Percentiles rank a stretch among this genome's conserved stretches.
These are phyloP conservation scores for Solanum etuberosum DNA, from an alignment of 257 asterid species.

Conservation along the genomic window DNA sequence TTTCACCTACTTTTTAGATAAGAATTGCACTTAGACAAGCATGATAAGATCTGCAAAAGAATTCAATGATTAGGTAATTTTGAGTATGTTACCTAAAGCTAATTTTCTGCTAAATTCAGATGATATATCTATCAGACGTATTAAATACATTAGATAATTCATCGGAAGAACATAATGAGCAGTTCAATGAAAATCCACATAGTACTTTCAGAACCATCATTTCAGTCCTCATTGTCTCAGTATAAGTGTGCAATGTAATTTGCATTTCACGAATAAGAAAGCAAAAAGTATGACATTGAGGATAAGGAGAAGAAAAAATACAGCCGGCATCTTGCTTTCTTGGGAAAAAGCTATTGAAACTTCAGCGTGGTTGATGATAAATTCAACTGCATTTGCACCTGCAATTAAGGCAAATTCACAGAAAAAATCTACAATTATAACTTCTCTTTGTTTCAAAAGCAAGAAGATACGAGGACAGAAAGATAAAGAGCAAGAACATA, in stretches of 20 bases:
- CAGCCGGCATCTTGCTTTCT: constrained; percentile 64
- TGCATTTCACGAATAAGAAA: background rate
- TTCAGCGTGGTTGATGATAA: constrained; percentile 88
- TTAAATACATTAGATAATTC: background rate
- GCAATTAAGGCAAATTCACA: constrained; percentile 3
- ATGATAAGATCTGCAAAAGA: constrained; percentile 60
- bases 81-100: background rate
- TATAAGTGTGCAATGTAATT: background rate
- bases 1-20: constrained; percentile 62
- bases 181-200: background rate
- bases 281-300: background rate
- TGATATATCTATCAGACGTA: background rate
- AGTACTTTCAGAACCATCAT: background rate
- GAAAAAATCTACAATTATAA: background rate
- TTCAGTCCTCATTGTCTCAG: background rate
- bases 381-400: constrained; percentile 96
- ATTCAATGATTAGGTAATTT: background rate
- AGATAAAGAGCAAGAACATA: constrained; percentile 12
- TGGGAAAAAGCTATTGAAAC: constrained; percentile 69
- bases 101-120: background rate
- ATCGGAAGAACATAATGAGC: background rate
- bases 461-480: background rate
- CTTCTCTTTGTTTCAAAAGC: background rate
- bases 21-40: constrained; percentile 52
- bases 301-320: constrained; percentile 12